Percentiles rank a stretch among this genome's conserved stretches.
Evolutionary conservation across 2,329 filamentous ascomycete genomes (phyloP).

Genomic region (Sordariomycetes sp.): DNA sequence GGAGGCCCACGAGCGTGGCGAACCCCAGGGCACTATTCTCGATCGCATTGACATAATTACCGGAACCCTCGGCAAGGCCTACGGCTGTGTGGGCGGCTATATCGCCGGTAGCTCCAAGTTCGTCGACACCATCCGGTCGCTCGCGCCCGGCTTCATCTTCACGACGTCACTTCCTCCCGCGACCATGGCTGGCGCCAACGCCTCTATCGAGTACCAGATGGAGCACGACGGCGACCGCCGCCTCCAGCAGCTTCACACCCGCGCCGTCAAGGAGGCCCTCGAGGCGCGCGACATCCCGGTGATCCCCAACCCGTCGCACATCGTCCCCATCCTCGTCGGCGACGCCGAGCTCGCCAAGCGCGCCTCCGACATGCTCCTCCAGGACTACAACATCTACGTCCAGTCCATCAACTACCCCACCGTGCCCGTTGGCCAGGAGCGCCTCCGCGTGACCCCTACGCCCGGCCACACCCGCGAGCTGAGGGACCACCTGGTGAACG

Average conservation of each 20-base stretch:
- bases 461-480: slow-evolving; percentile 81
- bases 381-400: slow-evolving; percentile 89
- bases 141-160: slow-evolving; percentile 97
- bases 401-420: slow-evolving; percentile 99
- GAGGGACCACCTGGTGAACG: slow-evolving; percentile 69
- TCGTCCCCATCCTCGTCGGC: slow-evolving; percentile 86
- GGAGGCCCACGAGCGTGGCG: slow-evolving; percentile 68
- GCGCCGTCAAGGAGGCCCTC: slow-evolving; percentile 81
- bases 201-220: slow-evolving; percentile 92
- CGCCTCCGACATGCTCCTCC: slow-evolving; percentile 83
- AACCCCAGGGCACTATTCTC: slow-evolving; percentile 75
- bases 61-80: slow-evolving; percentile 92
- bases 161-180: slow-evolving; percentile 93
- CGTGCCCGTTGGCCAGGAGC: slow-evolving; percentile 94
- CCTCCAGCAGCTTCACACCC: slow-evolving; percentile 92
- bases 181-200: slow-evolving; percentile 87
- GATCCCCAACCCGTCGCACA: slow-evolving; percentile 95
- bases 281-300: slow-evolving; percentile 78
- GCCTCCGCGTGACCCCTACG: slow-evolving; percentile 89
- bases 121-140: slow-evolving; percentile 85
- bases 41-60: slow-evolving; percentile 97
- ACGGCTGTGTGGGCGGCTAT: slow-evolving; percentile 95
- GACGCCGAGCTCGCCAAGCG: slow-evolving; percentile 87
- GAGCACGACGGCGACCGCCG: slow-evolving; percentile 74
- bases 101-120: slow-evolving; percentile 83